These are phyloP conservation scores for Rhodotorula sp. DNA, from an alignment of 1,284 basidiomycete species.

Conservation along the genomic window DNA sequence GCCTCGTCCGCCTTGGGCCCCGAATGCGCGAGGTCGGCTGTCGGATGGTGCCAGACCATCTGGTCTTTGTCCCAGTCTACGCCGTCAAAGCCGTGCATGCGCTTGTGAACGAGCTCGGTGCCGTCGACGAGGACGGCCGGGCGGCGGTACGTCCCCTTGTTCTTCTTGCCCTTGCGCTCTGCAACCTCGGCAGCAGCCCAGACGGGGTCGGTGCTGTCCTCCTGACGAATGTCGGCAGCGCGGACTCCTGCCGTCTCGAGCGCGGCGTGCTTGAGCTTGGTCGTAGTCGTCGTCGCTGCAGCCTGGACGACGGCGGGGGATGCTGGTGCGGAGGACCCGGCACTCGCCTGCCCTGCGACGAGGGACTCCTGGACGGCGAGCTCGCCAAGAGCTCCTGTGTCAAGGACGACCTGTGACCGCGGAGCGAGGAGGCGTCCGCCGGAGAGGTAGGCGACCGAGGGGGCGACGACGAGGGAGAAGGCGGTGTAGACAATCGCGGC, in stretches of 20 bases:
- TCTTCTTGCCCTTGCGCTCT: slow-evolving; percentile 33
- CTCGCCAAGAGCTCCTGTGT: not conserved
- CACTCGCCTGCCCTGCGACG: not conserved
- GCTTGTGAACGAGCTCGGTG: slow-evolving; percentile 26
- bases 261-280: slow-evolving; percentile 36
- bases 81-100: slow-evolving; percentile 38
- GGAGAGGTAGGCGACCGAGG: slow-evolving; percentile 25
- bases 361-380: not conserved
- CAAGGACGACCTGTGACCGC: not conserved
- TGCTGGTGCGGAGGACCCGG: not conserved
- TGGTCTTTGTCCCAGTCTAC: slow-evolving; percentile 44
- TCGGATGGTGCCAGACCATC: slow-evolving; percentile 43
- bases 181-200: slow-evolving; percentile 39
- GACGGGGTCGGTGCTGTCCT: slow-evolving; percentile 37
- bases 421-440: not conserved
- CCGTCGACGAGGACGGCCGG: slow-evolving; percentile 33
- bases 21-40: slow-evolving; percentile 28
- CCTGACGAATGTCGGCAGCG: slow-evolving; percentile 38
- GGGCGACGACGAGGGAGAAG: slow-evolving; percentile 35
- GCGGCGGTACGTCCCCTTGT: slow-evolving; percentile 18
- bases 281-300: not conserved
- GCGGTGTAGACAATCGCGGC: slow-evolving; percentile 43
- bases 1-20: not conserved
- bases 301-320: not conserved
- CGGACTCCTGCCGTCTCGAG: slow-evolving; percentile 42